phyloP scores from a whole-genome alignment of 2,329 filamentous ascomycete genomes.

The Verticillium isaacii region DNA sequence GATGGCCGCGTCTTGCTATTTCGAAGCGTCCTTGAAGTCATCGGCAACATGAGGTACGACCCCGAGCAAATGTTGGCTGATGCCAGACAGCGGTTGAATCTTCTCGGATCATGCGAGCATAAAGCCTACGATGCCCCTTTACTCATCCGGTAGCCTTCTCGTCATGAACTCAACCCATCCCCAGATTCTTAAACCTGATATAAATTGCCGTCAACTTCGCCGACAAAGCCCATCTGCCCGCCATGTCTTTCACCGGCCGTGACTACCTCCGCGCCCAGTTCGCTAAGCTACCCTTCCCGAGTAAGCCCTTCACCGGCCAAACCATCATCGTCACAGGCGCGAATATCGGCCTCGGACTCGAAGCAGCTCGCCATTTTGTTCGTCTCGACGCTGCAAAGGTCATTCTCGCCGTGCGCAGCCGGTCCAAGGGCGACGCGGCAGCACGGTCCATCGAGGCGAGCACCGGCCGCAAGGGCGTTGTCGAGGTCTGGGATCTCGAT shows the following conservation, averaged over 20 bases:
- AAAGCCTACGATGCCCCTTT: too few species aligned
- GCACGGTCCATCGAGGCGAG: slow-evolving; percentile 25
- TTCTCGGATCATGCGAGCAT: too few species aligned
- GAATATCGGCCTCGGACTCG: slow-evolving; percentile 5
- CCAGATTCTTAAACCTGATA: too few species aligned
- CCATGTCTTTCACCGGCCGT: background rate
- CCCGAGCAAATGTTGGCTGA: too few species aligned
- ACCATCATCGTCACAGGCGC: slow-evolving; percentile 5
- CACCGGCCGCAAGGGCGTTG: slow-evolving; percentile 14
- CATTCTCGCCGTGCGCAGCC: slow-evolving; percentile 35
- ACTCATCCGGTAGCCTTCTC: too few species aligned
- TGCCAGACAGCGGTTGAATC: too few species aligned
- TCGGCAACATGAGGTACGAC: too few species aligned
- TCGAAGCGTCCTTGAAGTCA: too few species aligned
- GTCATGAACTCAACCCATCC: too few species aligned
- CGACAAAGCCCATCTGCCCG: background rate
- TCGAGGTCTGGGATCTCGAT: slow-evolving; percentile 40
- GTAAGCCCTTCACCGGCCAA: background rate
- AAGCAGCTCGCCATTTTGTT: slow-evolving; percentile 3
- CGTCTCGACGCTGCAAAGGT: slow-evolving; percentile 24
- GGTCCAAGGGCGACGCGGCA: slow-evolving; percentile 33
- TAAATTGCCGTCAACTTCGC: too few species aligned
- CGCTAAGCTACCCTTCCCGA: background rate
- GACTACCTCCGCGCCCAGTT: slow-evolving; percentile 1
- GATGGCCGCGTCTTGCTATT: too few species aligned